These are phyloP conservation scores for Pascua guehoae DNA, from an alignment of 1,284 basidiomycete species.

Conservation along the genomic window DNA sequence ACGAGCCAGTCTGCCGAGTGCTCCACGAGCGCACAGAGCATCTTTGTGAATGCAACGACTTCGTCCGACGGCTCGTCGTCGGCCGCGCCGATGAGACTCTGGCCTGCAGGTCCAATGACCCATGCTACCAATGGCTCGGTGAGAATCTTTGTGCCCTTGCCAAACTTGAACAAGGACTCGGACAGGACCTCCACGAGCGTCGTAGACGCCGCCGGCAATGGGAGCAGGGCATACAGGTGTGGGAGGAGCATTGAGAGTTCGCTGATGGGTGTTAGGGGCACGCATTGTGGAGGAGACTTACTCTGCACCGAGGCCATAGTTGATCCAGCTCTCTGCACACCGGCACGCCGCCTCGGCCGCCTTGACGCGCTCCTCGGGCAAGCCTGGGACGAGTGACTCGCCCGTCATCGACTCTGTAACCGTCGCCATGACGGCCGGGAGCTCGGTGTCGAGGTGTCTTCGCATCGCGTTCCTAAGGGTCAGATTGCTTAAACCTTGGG, in stretches of 20 bases:
- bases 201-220: constrained; percentile 62
- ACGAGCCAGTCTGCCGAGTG: constrained; percentile 79
- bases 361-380: constrained; percentile 37
- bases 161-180: constrained; percentile 66
- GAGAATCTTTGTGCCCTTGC: constrained; percentile 65
- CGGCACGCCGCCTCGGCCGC: constrained; percentile 67
- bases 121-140: constrained; percentile 78
- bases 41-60: constrained; percentile 62
- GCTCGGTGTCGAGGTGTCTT: constrained; percentile 52
- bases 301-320: constrained; percentile 60
- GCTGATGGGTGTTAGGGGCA: constrained; percentile 23
- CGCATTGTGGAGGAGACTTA: no score
- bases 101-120: constrained; percentile 55
- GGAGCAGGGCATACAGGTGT: constrained; percentile 56
- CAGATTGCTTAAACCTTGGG: neutral
- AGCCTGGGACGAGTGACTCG: constrained; percentile 10
- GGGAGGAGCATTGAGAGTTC: constrained; percentile 51
- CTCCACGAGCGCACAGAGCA: constrained; percentile 74
- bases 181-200: constrained; percentile 72
- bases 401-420: constrained; percentile 57
- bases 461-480: constrained; percentile 31
- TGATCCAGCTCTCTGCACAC: constrained; percentile 77
- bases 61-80: constrained; percentile 40
- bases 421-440: constrained; percentile 65
- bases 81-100: constrained; percentile 23